Percentiles rank a stretch among this genome's conserved stretches.
Conservation (phyloP, 768 basidiomycete genomes). For the Lyophyllum shimeji region DNA sequence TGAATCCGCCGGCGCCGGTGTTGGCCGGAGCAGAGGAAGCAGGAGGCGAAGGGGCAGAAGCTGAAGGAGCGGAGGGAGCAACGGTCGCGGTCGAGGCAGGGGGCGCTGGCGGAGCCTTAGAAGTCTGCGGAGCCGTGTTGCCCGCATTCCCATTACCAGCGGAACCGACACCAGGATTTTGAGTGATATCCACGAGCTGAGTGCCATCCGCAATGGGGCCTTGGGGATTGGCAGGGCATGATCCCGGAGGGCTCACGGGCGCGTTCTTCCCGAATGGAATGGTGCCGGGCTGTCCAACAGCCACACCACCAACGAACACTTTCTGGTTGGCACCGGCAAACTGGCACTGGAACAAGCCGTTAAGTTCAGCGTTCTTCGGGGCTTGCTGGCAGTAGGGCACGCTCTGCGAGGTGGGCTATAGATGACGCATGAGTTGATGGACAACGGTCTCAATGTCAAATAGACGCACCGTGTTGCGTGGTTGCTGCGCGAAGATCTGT, state of each 20-base stretch:
- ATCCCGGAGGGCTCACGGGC: constrained; percentile 44
- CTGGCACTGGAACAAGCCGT: constrained; percentile 60
- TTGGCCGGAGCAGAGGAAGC: constrained; percentile 15
- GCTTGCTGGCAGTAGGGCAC: constrained; percentile 56
- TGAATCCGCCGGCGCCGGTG: constrained; percentile 22
- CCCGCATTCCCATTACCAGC: constrained; percentile 9
- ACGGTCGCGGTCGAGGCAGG: constrained; percentile 11
- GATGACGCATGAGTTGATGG: background rate
- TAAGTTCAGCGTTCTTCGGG: constrained; percentile 49
- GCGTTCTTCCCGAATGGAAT: constrained; percentile 48
- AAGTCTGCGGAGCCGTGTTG: constrained; percentile 4
- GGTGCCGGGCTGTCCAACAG: constrained; percentile 46
- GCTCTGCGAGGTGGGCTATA: constrained; percentile 40
- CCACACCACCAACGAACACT: constrained; percentile 43
- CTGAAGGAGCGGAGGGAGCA: background rate
- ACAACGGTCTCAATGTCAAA: background rate
- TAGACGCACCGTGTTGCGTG: constrained; percentile 48
- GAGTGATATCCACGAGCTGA: constrained; percentile 37
- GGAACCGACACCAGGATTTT: constrained; percentile 31
- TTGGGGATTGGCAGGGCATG: constrained; percentile 46
- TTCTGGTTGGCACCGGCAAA: constrained; percentile 44
- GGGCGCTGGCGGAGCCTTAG: constrained; percentile 9
- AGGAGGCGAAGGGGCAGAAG: constrained; percentile 5
- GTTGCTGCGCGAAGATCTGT: constrained; percentile 57
- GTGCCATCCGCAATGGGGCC: constrained; percentile 51